Conservation (phyloP, 1,284 basidiomycete species). For the Limonomyces culmigenus region DNA sequence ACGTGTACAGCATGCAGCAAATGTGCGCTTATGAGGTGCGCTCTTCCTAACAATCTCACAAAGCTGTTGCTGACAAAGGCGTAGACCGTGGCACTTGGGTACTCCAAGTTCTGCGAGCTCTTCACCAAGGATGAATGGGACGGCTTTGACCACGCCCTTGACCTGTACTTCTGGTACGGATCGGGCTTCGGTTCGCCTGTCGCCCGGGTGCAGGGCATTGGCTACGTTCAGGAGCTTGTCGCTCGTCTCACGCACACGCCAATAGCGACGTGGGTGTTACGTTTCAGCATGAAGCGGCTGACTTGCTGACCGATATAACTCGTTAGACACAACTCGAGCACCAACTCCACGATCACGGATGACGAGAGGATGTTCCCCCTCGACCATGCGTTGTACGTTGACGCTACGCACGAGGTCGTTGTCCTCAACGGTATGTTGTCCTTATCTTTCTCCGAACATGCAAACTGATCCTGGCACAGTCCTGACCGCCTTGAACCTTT, state of each 20-base stretch:
- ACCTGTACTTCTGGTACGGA: slow-evolving; percentile 37
- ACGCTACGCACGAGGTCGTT: slow-evolving; percentile 76
- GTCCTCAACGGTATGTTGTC: slow-evolving; percentile 48
- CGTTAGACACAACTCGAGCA: slow-evolving; percentile 50
- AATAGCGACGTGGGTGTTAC: slow-evolving; percentile 20
- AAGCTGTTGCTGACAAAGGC: no score
- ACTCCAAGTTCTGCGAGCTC: slow-evolving; percentile 76
- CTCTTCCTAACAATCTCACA: no score
- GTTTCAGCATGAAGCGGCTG: background rate
- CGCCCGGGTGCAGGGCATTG: slow-evolving; percentile 65
- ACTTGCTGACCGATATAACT: background rate
- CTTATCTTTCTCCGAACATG: background rate
- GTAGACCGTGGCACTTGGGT: slow-evolving; percentile 80
- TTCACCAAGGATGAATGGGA: slow-evolving; percentile 86
- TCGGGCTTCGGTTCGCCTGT: slow-evolving; percentile 72
- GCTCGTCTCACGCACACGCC: slow-evolving; percentile 65
- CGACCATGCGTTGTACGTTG: slow-evolving; percentile 66
- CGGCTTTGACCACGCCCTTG: slow-evolving; percentile 71
- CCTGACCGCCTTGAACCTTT: slow-evolving; percentile 60
- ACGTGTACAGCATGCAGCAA: slow-evolving; percentile 60
- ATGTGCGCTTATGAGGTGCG: slow-evolving; percentile 75
- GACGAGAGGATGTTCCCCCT: slow-evolving; percentile 65
- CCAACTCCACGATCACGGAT: slow-evolving; percentile 65
- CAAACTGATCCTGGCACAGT: slow-evolving; percentile 18
- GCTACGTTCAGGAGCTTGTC: slow-evolving; percentile 72